Evolutionary conservation across 768 basidiomycete genomes (phyloP), one percentile per base, ranked within the genome.

Genomic region (Ramaria rubella): DNA sequence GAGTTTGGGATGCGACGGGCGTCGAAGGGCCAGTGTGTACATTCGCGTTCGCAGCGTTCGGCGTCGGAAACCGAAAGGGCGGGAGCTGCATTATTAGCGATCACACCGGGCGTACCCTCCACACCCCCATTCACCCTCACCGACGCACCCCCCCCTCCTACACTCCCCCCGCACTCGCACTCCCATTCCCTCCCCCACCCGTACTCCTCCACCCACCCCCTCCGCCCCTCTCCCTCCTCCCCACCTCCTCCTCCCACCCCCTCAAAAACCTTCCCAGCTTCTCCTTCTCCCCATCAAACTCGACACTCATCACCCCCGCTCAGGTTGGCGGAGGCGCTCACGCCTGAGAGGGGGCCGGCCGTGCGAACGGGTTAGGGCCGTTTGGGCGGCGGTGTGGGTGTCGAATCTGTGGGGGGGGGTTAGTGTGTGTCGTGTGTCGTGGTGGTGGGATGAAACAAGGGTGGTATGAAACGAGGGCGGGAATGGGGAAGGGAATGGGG

Each of bases 261-360:
- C 79, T 81, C 67, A 87, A 69, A 21, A 88, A 81, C 7, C 82
- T 83, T 56, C 78, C 80, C 60, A 86, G 67, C 60, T 79, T 77
- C 59, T 73, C 67, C 4, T 86, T 85, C 58, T 92, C 86, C 0
- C 82, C 83, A 67, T 98, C 95, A 50, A 93, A 75, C 12, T 89
- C 86, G 5, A 88, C 89, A 29, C 77, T 76, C 64, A 94, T 78
- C 64, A 82, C 81, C 58, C 85, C 81, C 1, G 70, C 76, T 19
- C 78, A 81, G n/a, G 69, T 72, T 23, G 65, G 65, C 0, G 62
- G 62, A 17, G 59, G 62, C 4, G 75, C 50, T 49, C 1, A 77
- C 73, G 14, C 72, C 71, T 0, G 81, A 77, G 14, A 85, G 69
- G 63, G 75, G 75, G 78, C 65, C 81, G 76, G 29, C 89, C 88